A percentile compares a stretch with the other conserved stretches of the same genome.
These are phyloP conservation scores for Amanita phalloides DNA, from an alignment of 768 basidiomycete genomes.

Conservation along the genomic window DNA sequence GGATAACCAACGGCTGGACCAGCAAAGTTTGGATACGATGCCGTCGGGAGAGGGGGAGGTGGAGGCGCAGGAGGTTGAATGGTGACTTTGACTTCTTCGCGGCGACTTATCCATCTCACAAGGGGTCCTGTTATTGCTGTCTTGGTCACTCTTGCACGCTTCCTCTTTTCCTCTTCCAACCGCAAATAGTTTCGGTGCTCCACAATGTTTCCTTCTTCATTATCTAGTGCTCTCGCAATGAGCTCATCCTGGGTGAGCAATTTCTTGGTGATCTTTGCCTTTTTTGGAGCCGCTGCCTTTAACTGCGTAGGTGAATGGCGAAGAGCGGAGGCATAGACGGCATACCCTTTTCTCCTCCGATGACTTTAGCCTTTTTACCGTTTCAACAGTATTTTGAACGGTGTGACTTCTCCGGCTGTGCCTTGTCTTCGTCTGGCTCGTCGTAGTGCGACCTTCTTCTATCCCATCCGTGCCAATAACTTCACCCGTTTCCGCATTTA, in stretches of 20 bases:
- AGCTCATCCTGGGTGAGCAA: constrained; percentile 73
- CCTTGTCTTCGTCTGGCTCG: constrained; percentile 22
- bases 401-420: constrained; percentile 63
- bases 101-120: constrained; percentile 59
- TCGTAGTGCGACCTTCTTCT: not conserved
- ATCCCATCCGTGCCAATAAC: constrained; percentile 25
- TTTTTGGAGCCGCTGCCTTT: constrained; percentile 55
- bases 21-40: constrained; percentile 1
- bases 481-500: constrained; percentile 55
- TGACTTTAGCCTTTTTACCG: constrained; percentile 52
- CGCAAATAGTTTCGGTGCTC: constrained; percentile 74
- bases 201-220: constrained; percentile 74
- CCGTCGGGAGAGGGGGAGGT: constrained; percentile 10
- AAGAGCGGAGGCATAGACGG: constrained; percentile 19
- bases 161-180: constrained; percentile 75
- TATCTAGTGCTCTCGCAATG: constrained; percentile 73
- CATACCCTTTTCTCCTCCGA: constrained; percentile 43
- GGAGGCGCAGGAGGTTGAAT: constrained; percentile 22
- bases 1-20: not conserved
- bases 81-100: constrained; percentile 44
- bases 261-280: constrained; percentile 39
- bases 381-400: constrained; percentile 58
- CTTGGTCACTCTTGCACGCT: constrained; percentile 52
- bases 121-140: constrained; percentile 54
- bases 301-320: not conserved